phyloP scores from a whole-genome alignment of 441 rosid species.

The Monsonia emarginata region DNA sequence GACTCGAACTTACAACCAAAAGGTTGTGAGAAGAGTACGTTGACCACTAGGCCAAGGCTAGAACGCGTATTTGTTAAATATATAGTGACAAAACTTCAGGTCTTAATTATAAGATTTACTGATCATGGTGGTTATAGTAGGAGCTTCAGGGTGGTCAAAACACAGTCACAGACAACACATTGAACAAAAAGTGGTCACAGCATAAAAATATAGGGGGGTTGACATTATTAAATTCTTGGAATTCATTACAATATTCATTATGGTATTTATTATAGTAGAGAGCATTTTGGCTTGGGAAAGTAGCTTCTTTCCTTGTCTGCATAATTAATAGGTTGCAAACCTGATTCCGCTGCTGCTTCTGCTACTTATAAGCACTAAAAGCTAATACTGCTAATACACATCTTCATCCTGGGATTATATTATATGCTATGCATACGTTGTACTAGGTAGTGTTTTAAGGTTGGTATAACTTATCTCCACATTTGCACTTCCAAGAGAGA shows the following conservation, averaged over 20 bases:
- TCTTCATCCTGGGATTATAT: neutral
- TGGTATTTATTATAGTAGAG: neutral
- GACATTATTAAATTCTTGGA: neutral
- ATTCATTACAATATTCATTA: neutral
- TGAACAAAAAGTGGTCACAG: neutral
- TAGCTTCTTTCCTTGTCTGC: neutral
- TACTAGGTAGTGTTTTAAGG: conserved; percentile 19
- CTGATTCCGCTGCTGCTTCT: neutral
- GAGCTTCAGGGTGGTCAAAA: too few species aligned
- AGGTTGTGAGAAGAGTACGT: too few species aligned
- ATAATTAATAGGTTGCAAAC: neutral
- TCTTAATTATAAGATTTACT: too few species aligned
- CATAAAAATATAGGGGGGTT: neutral
- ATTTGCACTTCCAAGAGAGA: conserved; percentile 37
- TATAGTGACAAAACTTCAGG: too few species aligned
- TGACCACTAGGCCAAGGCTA: too few species aligned
- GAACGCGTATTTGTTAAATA: too few species aligned
- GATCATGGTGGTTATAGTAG: too few species aligned
- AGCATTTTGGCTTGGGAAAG: neutral
- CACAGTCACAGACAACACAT: neutral
- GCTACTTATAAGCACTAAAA: neutral
- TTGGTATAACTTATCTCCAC: conserved; percentile 29
- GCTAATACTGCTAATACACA: neutral
- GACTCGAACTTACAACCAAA: too few species aligned
- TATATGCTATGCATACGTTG: neutral